Evolutionary conservation across 768 basidiomycete species (phyloP).

Genomic region (Tephrocybe sp.): DNA sequence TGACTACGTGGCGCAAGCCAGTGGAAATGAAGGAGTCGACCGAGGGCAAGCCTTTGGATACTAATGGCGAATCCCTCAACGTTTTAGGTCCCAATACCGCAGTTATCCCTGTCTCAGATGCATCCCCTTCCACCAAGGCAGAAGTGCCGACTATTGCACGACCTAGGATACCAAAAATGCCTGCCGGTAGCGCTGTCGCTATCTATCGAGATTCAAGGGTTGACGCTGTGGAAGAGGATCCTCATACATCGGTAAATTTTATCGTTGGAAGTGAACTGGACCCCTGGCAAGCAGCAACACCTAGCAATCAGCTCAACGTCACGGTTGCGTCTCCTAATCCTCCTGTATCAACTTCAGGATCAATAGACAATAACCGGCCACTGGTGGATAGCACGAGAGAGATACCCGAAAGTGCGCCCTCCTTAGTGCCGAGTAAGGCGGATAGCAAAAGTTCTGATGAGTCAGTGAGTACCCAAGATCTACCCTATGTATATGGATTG

Average conservation of each 20-base stretch:
- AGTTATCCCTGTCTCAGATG: slow-evolving; percentile 28
- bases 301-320: slow-evolving; percentile 23
- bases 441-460: slow-evolving; percentile 57
- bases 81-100: slow-evolving; percentile 27
- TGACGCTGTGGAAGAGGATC: slow-evolving; percentile 46
- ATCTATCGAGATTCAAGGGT: slow-evolving; percentile 69
- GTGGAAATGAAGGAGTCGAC: slow-evolving; percentile 18
- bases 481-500: not conserved
- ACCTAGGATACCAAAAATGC: slow-evolving; percentile 65
- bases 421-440: slow-evolving; percentile 32
- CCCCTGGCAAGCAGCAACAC: slow-evolving; percentile 18
- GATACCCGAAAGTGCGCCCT: slow-evolving; percentile 20
- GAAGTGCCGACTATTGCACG: slow-evolving; percentile 34
- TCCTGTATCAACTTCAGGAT: slow-evolving; percentile 2
- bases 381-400: slow-evolving; percentile 21
- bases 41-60: slow-evolving; percentile 17
- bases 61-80: slow-evolving; percentile 60
- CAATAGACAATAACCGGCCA: slow-evolving; percentile 3
- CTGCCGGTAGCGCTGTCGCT: slow-evolving; percentile 68
- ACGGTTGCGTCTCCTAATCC: slow-evolving; percentile 18
- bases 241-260: slow-evolving; percentile 62
- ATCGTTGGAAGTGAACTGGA: slow-evolving; percentile 79
- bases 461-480: slow-evolving; percentile 38
- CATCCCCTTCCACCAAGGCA: slow-evolving; percentile 26
- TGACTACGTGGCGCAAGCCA: slow-evolving; percentile 46